phyloP scores from a whole-genome alignment of 2,329 filamentous ascomycete genomes.

The Botrytis byssoidea region DNA sequence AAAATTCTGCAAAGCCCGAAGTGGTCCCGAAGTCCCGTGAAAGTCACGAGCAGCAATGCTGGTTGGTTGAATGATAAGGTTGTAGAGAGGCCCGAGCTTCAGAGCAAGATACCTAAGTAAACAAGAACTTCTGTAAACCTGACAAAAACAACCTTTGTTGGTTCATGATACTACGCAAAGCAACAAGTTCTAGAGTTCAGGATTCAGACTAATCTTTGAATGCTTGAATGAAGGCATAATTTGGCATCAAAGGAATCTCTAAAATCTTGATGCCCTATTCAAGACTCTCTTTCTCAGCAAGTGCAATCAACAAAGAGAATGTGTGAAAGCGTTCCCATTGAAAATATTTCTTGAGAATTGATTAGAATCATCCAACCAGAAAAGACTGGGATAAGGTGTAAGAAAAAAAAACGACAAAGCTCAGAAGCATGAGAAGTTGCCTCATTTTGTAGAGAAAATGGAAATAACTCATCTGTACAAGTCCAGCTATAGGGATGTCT shows the following conservation, averaged over 20 bases:
- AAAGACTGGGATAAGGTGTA: background rate
- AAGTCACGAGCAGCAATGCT: background rate
- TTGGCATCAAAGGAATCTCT: background rate
- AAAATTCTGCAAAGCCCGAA: background rate
- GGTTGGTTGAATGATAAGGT: background rate
- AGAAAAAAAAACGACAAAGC: no score
- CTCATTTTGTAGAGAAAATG: background rate
- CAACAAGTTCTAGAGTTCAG: background rate
- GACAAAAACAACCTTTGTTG: background rate
- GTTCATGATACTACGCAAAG: background rate
- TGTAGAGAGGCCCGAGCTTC: background rate
- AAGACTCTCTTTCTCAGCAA: background rate
- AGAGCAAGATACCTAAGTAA: no score
- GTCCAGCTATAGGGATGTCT: background rate
- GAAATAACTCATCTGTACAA: background rate
- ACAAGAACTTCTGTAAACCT: background rate
- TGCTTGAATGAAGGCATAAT: background rate
- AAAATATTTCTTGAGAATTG: background rate
- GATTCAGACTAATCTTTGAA: no score
- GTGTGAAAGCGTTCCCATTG: background rate
- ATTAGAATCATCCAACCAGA: no score
- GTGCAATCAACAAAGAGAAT: background rate
- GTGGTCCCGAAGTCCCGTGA: background rate
- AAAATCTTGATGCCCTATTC: no score
- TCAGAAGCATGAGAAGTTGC: background rate